A percentile compares a stretch with the other conserved stretches of the same genome.
phyloP scores from a whole-genome alignment of 2,329 filamentous ascomycete species.

The Aspergillus amoenus region DNA sequence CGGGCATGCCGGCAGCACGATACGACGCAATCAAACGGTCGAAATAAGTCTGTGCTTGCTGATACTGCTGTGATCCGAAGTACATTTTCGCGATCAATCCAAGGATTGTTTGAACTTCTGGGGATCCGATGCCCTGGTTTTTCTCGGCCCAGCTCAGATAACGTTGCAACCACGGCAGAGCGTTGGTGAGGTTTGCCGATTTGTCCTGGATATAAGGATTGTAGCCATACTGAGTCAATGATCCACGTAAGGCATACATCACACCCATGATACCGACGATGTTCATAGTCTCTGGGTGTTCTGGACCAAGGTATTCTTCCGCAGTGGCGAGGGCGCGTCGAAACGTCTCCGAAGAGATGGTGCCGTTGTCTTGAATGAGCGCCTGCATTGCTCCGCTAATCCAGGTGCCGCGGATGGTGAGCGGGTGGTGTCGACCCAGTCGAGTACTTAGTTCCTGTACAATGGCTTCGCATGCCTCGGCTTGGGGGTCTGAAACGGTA shows the following conservation, averaged over 20 bases:
- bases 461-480: conserved; percentile 16
- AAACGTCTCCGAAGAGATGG: conserved; percentile 28
- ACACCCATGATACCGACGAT: conserved; percentile 29
- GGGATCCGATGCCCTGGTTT: conserved; percentile 21
- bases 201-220: neutral
- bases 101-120: conserved; percentile 24
- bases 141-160: conserved; percentile 28
- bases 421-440: conserved; percentile 23
- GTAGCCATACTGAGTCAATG: neutral
- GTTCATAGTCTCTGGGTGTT: conserved; percentile 27
- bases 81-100: conserved; percentile 26
- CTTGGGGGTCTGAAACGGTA: conserved; percentile 17
- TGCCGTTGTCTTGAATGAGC: conserved; percentile 16
- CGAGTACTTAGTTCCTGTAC: conserved; percentile 22
- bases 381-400: conserved; percentile 23
- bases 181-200: conserved; percentile 14
- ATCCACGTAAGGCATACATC: conserved; percentile 26
- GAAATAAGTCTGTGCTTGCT: conserved; percentile 26
- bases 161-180: conserved; percentile 29
- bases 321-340: conserved; percentile 29
- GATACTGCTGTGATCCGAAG: conserved; percentile 23
- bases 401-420: conserved; percentile 25
- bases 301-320: conserved; percentile 26
- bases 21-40: conserved; percentile 23
- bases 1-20: conserved; percentile 5